Base-by-base conservation (phyloP, 1,139 yeast species). In the Yamadazyma aaseri region DNA sequence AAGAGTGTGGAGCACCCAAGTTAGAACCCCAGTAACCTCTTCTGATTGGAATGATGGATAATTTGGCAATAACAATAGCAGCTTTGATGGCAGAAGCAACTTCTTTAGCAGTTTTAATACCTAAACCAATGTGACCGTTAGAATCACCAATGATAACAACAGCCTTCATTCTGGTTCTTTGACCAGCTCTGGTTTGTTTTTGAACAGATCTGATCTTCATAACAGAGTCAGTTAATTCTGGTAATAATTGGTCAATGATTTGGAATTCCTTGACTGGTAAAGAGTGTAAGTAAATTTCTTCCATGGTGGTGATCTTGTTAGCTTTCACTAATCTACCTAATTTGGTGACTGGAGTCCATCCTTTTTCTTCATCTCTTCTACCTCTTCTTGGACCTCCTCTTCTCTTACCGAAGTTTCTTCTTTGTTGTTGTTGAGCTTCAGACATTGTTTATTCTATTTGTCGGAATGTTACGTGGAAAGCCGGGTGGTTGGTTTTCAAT, bases 1-100 rank as follows among this genome's bases (percentile, higher is more conserved):
- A 84, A 55, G 98, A 86, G 86, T 92, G 99, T 66, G 98, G 98
- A 73, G 86, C 84, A 83, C 98, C 99, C 74, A 92, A 86, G 81
- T 87, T 86, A 72, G 96, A 75, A 77, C 99, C 99, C 99, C 99
- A 92, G 92, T 92, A 92, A 81, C 99, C 99, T 83, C 98, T 89
- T 84, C 99, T 90, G 79, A 94, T 92, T 70, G 99, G 99, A 69
- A 94, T 89, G 73, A 92, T 86, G 55, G 97, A 85, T 67, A 92
- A 84, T 83, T 92, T 92, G 72, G 98, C 99, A 69, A 92, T 90
- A 79, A 87, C 81, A 79, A 92, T 90, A 62, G 98, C 98, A 59
- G 97, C 96, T 78, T 96, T 89, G 79, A 92, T 92, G 68, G 99
- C 97, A 62, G 97, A 89, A 60, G 99, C 98, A 63, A 92, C 97